Percentiles rank a stretch among this genome's conserved stretches.
phyloP scores from a whole-genome alignment of 129 eudicot genomes.

The Dittrichia graveolens region DNA sequence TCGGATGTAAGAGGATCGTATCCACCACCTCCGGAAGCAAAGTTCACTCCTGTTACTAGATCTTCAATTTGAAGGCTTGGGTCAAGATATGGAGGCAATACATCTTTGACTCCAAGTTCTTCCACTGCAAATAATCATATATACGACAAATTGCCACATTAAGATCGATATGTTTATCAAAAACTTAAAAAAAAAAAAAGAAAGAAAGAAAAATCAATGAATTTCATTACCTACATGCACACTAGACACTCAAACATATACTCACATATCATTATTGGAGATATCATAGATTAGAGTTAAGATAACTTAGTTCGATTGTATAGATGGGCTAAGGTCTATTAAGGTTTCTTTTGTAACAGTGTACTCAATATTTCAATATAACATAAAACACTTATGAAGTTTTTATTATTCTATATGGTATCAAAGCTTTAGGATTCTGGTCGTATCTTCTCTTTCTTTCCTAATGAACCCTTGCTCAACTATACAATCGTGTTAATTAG shows the following conservation, averaged over 20 bases:
- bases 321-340: too few relatives aligned
- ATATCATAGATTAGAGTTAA: too few relatives aligned
- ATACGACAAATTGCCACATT: not conserved
- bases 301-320: too few relatives aligned
- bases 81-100: slow-evolving; percentile 72
- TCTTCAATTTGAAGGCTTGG: slow-evolving; percentile 53
- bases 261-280: too few relatives aligned
- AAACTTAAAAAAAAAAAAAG: not conserved
- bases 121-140: slow-evolving; percentile 49
- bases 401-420: too few relatives aligned
- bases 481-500: not conserved
- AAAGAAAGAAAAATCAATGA: not conserved
- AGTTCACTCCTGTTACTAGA: slow-evolving; percentile 73
- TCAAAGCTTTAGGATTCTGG: too few relatives aligned
- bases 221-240: not conserved
- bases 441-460: too few relatives aligned
- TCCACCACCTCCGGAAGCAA: slow-evolving; percentile 90
- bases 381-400: too few relatives aligned
- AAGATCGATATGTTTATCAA: not conserved
- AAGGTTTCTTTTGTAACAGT: too few relatives aligned
- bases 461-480: too few relatives aligned
- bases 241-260: too few relatives aligned
- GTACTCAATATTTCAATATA: too few relatives aligned
- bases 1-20: slow-evolving; percentile 77
- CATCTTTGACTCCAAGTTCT: slow-evolving; percentile 70